phyloP scores from a whole-genome alignment of 2,329 filamentous ascomycete species.

The Fusarium sp. region DNA sequence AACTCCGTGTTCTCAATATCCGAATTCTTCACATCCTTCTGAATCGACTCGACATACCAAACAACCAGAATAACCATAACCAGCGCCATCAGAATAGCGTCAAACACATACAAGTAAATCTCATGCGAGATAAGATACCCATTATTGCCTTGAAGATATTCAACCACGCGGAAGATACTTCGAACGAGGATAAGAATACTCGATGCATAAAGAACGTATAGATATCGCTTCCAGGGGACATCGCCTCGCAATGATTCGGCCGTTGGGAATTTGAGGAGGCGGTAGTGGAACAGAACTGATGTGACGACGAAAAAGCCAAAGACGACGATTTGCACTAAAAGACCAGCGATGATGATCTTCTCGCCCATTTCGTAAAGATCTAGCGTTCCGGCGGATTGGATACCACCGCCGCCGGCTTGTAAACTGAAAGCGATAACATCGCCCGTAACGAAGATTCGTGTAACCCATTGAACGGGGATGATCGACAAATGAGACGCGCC shows the following conservation, averaged over 20 bases:
- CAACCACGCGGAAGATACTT: conserved; percentile 17
- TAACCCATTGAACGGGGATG: conserved; percentile 18
- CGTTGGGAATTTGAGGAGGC: background rate
- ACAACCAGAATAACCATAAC: conserved; percentile 7
- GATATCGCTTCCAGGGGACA: conserved; percentile 2
- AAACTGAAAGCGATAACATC: conserved; percentile 11
- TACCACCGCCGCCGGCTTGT: conserved; percentile 10
- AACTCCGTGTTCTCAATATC: background rate
- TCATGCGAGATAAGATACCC: conserved; percentile 19
- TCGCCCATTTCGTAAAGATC: conserved; percentile 6
- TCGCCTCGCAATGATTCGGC: background rate
- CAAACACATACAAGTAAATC: conserved; percentile 10
- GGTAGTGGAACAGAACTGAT: conserved; percentile 8
- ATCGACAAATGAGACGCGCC: conserved; percentile 8
- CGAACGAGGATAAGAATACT: conserved; percentile 15
- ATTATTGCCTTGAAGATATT: conserved; percentile 4
- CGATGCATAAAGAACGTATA: conserved; percentile 16
- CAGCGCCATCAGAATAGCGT: conserved; percentile 12
- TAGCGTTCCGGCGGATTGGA: conserved; percentile 7
- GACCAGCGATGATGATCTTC: conserved; percentile 14
- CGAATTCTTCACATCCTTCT: background rate
- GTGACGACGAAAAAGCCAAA: conserved; percentile 22
- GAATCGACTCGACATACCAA: conserved; percentile 16
- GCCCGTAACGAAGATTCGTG: conserved; percentile 8
- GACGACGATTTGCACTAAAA: conserved; percentile 4